A percentile compares a stretch with the other conserved stretches of the same genome.
Conservation (phyloP, 257 asterid genomes). For the Echium plantagineum region DNA sequence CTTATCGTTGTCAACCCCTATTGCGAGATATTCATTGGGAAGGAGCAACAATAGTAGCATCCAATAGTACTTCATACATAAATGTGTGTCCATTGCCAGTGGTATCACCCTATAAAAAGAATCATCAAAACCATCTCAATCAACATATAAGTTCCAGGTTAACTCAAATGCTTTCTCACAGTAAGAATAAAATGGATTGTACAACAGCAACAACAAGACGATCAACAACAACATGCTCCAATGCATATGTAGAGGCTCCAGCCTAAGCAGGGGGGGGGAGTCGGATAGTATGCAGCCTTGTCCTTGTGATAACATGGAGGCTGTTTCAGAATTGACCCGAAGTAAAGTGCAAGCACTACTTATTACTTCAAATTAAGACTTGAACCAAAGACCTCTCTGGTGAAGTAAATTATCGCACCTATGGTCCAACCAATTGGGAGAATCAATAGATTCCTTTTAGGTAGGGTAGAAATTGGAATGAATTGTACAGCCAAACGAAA, state of each 20-base stretch:
- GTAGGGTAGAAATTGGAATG: not conserved
- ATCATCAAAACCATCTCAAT: not conserved
- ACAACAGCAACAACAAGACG: not conserved
- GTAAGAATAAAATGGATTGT: not conserved
- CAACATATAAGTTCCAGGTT: not conserved
- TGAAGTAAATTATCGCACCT: too few relatives aligned
- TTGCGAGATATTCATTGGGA: not conserved
- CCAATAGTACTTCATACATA: not conserved
- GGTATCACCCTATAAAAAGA: not conserved
- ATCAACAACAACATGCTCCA: too few relatives aligned
- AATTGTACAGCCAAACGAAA: not conserved
- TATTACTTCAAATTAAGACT: too few relatives aligned
- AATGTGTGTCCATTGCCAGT: not conserved
- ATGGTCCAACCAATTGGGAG: too few relatives aligned
- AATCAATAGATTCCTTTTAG: too few relatives aligned
- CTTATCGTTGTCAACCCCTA: not conserved
- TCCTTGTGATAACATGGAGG: too few relatives aligned
- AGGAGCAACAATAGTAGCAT: conserved; percentile 1
- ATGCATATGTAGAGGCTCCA: too few relatives aligned
- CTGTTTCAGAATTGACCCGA: too few relatives aligned
- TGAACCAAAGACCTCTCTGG: too few relatives aligned
- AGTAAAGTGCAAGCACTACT: too few relatives aligned
- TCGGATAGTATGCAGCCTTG: too few relatives aligned
- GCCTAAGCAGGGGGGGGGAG: too few relatives aligned
- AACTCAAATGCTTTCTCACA: not conserved